Evolutionary conservation across 257 asterid species (phyloP), one percentile per base, ranked within the genome.

Genomic region (Plectranthus barbatus): DNA sequence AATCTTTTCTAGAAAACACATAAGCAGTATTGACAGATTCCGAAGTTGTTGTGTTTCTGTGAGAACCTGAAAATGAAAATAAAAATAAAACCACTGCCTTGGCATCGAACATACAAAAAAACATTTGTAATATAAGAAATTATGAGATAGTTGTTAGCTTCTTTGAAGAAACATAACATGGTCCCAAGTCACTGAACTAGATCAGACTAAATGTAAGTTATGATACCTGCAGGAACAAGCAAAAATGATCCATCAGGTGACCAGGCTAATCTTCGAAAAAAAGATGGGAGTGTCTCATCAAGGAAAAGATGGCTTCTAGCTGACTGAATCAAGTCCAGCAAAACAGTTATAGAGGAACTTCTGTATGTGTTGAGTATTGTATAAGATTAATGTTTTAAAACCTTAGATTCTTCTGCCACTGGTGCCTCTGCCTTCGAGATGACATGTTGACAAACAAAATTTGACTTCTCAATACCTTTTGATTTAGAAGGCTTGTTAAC

Each of bases 261-360:
- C 99, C 99, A 93, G 52, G 86, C 87, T 77, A 93, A 82, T 80
- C 99, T 87, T 76, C 97, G 86, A 66, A 90, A 93, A 80, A 93
- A 93, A 34, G 99, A 93, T 13, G 97, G 95, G 51, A 93, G 78
- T 4, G 97, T 93, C 83, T 93, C 99, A 56, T 93, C 99, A 75
- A 82, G 94, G 69, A 93, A 93, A 62, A 93, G 86, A 87, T 90
- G 88, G 85, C 81, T 82, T 76, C 76, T 87, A 36, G 78, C 62
- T 62, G 94, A 79, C 97, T 90, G 86, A 78, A 84, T 40, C 71
- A 69, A 68, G 10, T 29, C 29, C 52, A 47, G 58, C n/a, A 52
- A 60, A 69, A 61, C 47, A 17, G 66, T 75, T 72, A 60, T 33
- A 60, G 1, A 53, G 7, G 62, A 33, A 60, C 2, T 51, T 42